Conservation (phyloP, 306 rosid species). For the Prunus armeniaca region DNA sequence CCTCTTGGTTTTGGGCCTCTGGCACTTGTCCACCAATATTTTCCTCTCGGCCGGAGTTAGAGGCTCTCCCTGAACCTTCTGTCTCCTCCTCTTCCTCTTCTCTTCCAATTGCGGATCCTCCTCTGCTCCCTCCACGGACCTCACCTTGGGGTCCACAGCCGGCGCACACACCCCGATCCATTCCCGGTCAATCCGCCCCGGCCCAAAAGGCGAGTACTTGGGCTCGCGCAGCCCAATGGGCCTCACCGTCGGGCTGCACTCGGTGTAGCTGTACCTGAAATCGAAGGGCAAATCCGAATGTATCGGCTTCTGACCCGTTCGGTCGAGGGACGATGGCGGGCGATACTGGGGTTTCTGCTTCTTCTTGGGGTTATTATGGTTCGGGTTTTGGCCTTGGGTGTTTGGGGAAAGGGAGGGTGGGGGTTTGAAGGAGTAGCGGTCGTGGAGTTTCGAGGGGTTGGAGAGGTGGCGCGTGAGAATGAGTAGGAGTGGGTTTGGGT, state of each 20-base stretch:
- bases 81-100: slow-evolving; percentile 54
- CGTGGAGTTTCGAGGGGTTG: slow-evolving; percentile 57
- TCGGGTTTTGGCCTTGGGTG: slow-evolving; percentile 34
- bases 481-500: slow-evolving; percentile 16
- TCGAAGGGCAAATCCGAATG: slow-evolving; percentile 72
- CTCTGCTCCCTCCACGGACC: slow-evolving; percentile 44
- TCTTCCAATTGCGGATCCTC: slow-evolving; percentile 64
- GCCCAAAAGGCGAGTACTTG: slow-evolving; percentile 92
- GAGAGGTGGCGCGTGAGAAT: slow-evolving; percentile 57
- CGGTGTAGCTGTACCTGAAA: slow-evolving; percentile 83
- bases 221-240: slow-evolving; percentile 86
- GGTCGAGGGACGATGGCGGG: slow-evolving; percentile 78
- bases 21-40: slow-evolving; percentile 56
- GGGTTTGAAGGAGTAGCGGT: slow-evolving; percentile 58
- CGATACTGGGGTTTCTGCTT: slow-evolving; percentile 55
- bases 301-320: slow-evolving; percentile 43
- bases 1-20: slow-evolving; percentile 58
- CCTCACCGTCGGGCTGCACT: slow-evolving; percentile 63
- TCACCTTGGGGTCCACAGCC: slow-evolving; percentile 65
- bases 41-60: slow-evolving; percentile 66
- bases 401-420: slow-evolving; percentile 50
- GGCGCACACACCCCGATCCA: slow-evolving; percentile 97
- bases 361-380: slow-evolving; percentile 28
- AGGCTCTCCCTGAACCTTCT: slow-evolving; percentile 58
- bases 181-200: slow-evolving; percentile 56